A percentile compares a stretch with the other conserved stretches of the same genome.
phyloP scores from a whole-genome alignment of 2,329 filamentous ascomycete genomes.

The Ophiostoma himal-ulmi region DNA sequence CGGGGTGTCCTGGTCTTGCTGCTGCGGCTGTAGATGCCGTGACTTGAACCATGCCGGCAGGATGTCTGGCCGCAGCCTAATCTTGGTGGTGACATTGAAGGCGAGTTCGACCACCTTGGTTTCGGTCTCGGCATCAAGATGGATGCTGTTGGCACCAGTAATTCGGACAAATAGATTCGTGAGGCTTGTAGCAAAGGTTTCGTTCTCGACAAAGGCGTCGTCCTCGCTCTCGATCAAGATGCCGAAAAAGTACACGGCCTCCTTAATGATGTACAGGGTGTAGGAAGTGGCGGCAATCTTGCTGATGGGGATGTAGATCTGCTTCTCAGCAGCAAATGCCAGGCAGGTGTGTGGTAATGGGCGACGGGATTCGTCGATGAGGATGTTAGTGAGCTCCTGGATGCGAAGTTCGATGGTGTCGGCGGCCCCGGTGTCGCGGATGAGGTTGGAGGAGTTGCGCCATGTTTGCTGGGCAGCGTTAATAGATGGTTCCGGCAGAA shows the following conservation, averaged over 20 bases:
- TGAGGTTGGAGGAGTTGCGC: slow-evolving; percentile 56
- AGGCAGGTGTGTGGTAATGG: slow-evolving; percentile 90
- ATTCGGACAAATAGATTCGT: slow-evolving; percentile 81
- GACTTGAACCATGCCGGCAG: slow-evolving; percentile 87
- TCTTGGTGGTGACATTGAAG: slow-evolving; percentile 96
- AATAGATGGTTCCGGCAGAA: neutral
- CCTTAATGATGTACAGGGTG: slow-evolving; percentile 78
- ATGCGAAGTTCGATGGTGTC: slow-evolving; percentile 58
- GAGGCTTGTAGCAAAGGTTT: slow-evolving; percentile 76
- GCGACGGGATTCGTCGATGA: slow-evolving; percentile 82
- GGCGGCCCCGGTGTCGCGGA: slow-evolving; percentile 55
- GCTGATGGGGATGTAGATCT: slow-evolving; percentile 83
- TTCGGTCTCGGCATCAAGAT: slow-evolving; percentile 75
- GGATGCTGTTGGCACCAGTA: slow-evolving; percentile 64
- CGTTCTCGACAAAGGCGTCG: slow-evolving; percentile 85
- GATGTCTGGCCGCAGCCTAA: slow-evolving; percentile 79
- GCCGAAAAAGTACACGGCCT: slow-evolving; percentile 80
- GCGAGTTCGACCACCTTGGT: slow-evolving; percentile 84
- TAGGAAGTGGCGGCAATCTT: slow-evolving; percentile 82
- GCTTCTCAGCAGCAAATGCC: slow-evolving; percentile 74
- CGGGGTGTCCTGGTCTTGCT: neutral
- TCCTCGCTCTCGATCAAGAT: slow-evolving; percentile 94
- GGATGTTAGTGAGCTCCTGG: slow-evolving; percentile 62
- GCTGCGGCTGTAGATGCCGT: slow-evolving; percentile 33
- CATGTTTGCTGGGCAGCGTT: slow-evolving; percentile 46